Base-by-base conservation (phyloP, 345 rosid species). In the Stellera chamaejasme region DNA sequence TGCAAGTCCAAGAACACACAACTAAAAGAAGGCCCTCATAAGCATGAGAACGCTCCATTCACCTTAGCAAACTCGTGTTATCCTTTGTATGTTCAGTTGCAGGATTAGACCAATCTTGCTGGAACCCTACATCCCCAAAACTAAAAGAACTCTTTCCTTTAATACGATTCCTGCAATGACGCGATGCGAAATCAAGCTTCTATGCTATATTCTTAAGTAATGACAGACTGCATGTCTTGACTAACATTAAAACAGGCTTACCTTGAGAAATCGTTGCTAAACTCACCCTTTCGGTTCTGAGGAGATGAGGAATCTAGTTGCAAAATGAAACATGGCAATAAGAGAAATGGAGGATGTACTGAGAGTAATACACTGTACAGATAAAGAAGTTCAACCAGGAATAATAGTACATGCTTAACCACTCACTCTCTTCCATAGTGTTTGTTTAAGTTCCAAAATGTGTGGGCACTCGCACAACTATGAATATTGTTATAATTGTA, bases 61-160 rank as follows among this genome's bases (percentile, higher is more conserved):
- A 89, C 97, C 97, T 82, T 55, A 56, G 72, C 56, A 71, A 67
- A 66, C 82, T 79, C 63, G 43, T 70, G 64, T 59, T 66, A 69
- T 79, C 89, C 64, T 69, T 77, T 49, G 76, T 63, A 56, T 77
- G 84, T 65, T 79, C 82, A 36, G 32, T 59, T 51, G 52, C 50
- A 55, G 54, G 55, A 76, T 55, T 49, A 62, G 79, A 44, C 82
- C 77, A 67, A 56, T 60, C 73, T 48, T 74, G 69, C 58, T 60
- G 71, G 49, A 56, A 52, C 28, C 66, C 63, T 52, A 46, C 72
- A 48, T 74, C 68, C 60, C 54, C 45, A 27, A 54, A 68, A 67
- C 54, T 50, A 39, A 54, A 68, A 67, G 52, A 61, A 9, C 54
- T 59, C 55, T 26, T 55, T 45, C 45, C 55, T 26, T 9, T 25